phyloP scores from a whole-genome alignment of 768 basidiomycete genomes.

The Russula olivacea region DNA sequence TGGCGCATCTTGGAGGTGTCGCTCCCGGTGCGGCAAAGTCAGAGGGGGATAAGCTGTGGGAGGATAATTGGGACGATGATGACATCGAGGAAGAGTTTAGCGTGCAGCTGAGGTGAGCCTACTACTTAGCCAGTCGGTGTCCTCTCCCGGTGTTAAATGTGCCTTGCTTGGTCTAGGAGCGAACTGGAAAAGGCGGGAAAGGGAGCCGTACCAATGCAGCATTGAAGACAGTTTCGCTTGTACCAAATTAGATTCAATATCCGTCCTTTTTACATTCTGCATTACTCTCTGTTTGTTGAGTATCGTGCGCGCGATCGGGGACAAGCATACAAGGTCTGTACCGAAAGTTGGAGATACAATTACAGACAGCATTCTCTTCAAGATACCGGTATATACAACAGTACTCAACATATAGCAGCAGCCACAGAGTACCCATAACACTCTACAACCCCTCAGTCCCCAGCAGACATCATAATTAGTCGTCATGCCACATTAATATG shows the following conservation, averaged over 20 bases:
- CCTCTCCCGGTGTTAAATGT: background rate
- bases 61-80: slow-evolving; percentile 99
- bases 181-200: slow-evolving; percentile 58
- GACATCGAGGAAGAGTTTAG: slow-evolving; percentile 98
- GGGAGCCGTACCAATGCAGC: slow-evolving; percentile 33
- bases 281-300: background rate
- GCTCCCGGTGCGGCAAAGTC: slow-evolving; percentile 72
- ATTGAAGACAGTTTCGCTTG: slow-evolving; percentile 9
- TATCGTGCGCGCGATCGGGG: background rate
- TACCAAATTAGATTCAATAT: background rate
- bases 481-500: background rate
- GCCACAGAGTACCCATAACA: background rate
- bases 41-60: slow-evolving; percentile 91
- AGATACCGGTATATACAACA: slow-evolving; percentile 4
- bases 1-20: slow-evolving; percentile 69
- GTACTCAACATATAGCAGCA: background rate
- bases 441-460: background rate
- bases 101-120: slow-evolving; percentile 80
- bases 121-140: background rate
- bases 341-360: background rate
- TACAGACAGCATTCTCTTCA: background rate
- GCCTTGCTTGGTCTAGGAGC: slow-evolving; percentile 38
- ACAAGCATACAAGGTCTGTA: background rate
- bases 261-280: background rate
- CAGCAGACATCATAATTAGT: background rate